Conservation (phyloP, 2,329 filamentous ascomycete genomes). For the Fusarium bactridioides region DNA sequence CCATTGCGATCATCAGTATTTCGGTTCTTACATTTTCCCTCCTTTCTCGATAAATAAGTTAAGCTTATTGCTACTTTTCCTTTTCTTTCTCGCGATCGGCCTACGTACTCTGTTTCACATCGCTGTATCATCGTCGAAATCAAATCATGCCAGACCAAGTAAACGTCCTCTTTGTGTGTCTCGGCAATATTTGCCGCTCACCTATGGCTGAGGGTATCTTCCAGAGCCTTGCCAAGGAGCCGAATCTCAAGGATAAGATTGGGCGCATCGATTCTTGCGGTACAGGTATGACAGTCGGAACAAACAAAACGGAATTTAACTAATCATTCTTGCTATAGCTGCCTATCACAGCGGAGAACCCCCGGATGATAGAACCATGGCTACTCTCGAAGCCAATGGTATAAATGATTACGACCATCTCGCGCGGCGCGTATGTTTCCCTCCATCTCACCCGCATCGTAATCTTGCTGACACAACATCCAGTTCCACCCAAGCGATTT, state of each 20-base stretch:
- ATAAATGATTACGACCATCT: slow-evolving; percentile 80
- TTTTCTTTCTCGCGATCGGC: not conserved
- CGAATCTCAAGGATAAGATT: slow-evolving; percentile 67
- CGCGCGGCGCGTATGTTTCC: slow-evolving; percentile 72
- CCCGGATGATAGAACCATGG: slow-evolving; percentile 85
- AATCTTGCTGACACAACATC: slow-evolving; percentile 6
- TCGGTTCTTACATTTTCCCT: slow-evolving; percentile 21
- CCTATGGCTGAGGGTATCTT: slow-evolving; percentile 98
- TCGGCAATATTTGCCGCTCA: slow-evolving; percentile 94
- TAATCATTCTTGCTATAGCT: slow-evolving; percentile 52
- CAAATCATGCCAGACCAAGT: slow-evolving; percentile 55
- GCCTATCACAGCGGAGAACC: slow-evolving; percentile 82
- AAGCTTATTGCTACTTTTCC: not conserved
- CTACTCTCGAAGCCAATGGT: slow-evolving; percentile 75
- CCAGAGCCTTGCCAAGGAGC: slow-evolving; percentile 70
- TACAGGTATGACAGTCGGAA: slow-evolving; percentile 61
- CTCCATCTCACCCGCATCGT: not conserved
- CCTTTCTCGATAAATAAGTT: not conserved
- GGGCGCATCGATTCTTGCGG: slow-evolving; percentile 84
- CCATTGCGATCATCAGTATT: slow-evolving; percentile 32
- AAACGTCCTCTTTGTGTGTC: slow-evolving; percentile 91
- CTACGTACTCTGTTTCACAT: not conserved
- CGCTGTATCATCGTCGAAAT: slow-evolving; percentile 20
- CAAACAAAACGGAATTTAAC: not conserved
- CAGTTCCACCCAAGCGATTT: slow-evolving; percentile 75